Base-by-base conservation (phyloP, 495 filamentous ascomycete species). In the Umbilicaria muhlenbergii region DNA sequence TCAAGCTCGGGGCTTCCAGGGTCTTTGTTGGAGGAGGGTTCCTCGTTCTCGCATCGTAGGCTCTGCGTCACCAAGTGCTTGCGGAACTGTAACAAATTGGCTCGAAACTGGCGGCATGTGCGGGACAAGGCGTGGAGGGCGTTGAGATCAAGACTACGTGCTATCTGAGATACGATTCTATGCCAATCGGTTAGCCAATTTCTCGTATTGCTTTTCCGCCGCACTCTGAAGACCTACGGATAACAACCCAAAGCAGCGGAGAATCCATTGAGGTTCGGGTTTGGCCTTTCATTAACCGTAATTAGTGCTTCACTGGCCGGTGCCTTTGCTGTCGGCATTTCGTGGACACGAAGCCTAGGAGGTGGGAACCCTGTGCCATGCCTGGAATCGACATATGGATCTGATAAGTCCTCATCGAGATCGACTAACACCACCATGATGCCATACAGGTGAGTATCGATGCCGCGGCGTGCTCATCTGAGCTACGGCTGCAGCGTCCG, bases 191-290 rank as follows among this genome's bases (percentile, higher is more conserved):
- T 50, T 32, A 32, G 52, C 8, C 38, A 49, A 55, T 36, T 46
- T 37, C 41, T 36, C 21, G 34, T 36, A 24, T 33, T 37, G 47
- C 24, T 49, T 49, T 57, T 51, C 51, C 42, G 42, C 42, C 34
- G 35, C 18, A 47, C 18, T 17, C 11, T 15, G 28, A 38, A 48
- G 31, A 59, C 73, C 60, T 68, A 94, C 87, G 87, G 87, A 72
- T 94, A 94, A 65, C 85, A 91, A 51, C 78, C 78, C 63, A 94
- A 67, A 49, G 83, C 80, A 55, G 75, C 71, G 28, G 84, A 81
- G 65, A 89, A 79, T 43, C 68, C 67, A 63, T 76, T 81, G 53
- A 69, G 57, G 55, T 86, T 88, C 36, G 68, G 74, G 62, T 75
- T 76, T 40, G 71, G 65, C 53, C 67, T 65, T 47, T 59, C 62